Base-by-base conservation (phyloP, 345 rosid species). In the Aethionema arabicum region DNA sequence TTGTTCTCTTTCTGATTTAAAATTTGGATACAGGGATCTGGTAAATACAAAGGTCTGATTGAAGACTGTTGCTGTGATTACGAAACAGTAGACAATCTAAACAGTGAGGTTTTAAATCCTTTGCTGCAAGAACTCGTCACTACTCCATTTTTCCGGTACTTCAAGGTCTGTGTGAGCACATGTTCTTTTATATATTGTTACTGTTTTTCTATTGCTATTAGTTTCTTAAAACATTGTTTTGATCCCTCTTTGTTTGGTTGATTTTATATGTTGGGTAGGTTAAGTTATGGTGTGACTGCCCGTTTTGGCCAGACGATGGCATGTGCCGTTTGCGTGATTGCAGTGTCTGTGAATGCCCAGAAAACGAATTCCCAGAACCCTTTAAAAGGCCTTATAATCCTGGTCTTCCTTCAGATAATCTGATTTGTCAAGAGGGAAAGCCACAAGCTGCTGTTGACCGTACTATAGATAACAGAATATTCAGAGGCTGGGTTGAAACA, bases 301-400 rank as follows among this genome's bases (percentile, higher is more conserved):
- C 95, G 15, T 87, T 87, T 77, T 87, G 96, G 99, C 95, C 87
- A 2, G 97, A 87, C 71, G 97, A 93, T 76, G 88, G 96, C 50
- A 90, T 95, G 99, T 95, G 97, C 66, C 89, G 73, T 51, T 76
- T 95, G 76, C 82, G 95, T 70, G 96, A 95, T 78, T 95, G 99
- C 68, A 90, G 97, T 55, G 96, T 95, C 33, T 90, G 97, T 69
- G 99, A 90, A 66, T 95, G 97, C 76, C 97, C 96, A 29, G 96
- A 95, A 57, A 85, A 57, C 61, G 99, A 95, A 65, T 95, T 90
- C 69, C 97, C 97, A 0, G 87, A 87, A 71, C 70, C 79, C 3
- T 85, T 85, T 53, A 90, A 83, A 77, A 75, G 55, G 53, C 86
- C 86, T 0, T 72, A 65, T 32, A 59, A 59, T 30, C 81, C 40